These are phyloP conservation scores for Jackrogersella multiformis DNA, from an alignment of 495 filamentous ascomycete species.

Conservation along the genomic window DNA sequence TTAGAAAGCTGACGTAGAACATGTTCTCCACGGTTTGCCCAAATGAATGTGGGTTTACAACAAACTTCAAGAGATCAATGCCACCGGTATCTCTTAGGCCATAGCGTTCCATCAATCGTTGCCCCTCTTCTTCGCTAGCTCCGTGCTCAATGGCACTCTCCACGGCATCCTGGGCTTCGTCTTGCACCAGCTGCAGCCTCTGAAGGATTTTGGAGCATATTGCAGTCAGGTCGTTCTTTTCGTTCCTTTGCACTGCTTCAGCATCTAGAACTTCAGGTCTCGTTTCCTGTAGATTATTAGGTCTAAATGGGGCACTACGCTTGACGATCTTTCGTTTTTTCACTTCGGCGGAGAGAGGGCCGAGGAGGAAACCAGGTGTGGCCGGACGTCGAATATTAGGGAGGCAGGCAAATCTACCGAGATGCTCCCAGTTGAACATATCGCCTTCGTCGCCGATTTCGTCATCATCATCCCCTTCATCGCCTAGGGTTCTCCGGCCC, in stretches of 20 bases:
- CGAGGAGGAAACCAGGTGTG: constrained; percentile 84
- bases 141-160: constrained; percentile 49
- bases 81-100: constrained; percentile 69
- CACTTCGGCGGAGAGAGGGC: constrained; percentile 89
- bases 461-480: constrained; percentile 59
- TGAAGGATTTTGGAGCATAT: constrained; percentile 72
- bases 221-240: constrained; percentile 77
- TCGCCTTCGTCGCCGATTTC: constrained; percentile 76
- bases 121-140: constrained; percentile 42
- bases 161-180: constrained; percentile 52
- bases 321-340: constrained; percentile 73
- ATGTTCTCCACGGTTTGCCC: constrained; percentile 97
- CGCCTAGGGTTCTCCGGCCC: constrained; percentile 34
- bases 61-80: constrained; percentile 81
- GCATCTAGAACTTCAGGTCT: constrained; percentile 77
- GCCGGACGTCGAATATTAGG: constrained; percentile 76
- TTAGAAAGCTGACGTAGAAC: constrained; percentile 95
- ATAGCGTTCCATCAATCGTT: constrained; percentile 59
- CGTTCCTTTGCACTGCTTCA: constrained; percentile 73
- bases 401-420: constrained; percentile 79
- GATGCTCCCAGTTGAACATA: constrained; percentile 84
- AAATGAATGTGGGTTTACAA: constrained; percentile 87
- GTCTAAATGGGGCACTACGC: constrained; percentile 68
- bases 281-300: constrained; percentile 70
- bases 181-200: constrained; percentile 51